Evolutionary conservation across 345 rosid species (phyloP).

Genomic region (Bretschneidera sinensis): DNA sequence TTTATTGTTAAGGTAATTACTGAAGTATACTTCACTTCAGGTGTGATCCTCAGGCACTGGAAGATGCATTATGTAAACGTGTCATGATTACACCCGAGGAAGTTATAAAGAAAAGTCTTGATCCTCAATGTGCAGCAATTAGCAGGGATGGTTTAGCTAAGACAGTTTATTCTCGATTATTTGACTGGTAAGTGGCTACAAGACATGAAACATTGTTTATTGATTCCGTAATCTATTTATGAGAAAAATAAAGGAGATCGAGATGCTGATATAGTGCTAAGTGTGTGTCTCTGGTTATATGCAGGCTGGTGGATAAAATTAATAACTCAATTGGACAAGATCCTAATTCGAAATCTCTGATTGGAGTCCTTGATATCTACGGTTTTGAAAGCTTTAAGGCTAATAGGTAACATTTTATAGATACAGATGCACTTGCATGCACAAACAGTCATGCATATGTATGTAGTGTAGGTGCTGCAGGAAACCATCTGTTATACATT

Average conservation of each 20-base stretch:
- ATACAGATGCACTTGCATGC: background rate
- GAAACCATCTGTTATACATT: background rate
- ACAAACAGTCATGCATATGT: background rate
- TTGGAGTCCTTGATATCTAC: slow-evolving; percentile 89
- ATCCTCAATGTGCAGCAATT: slow-evolving; percentile 77
- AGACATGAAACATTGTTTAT: background rate
- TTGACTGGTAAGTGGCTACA: slow-evolving; percentile 63
- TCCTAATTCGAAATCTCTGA: slow-evolving; percentile 68
- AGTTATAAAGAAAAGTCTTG: slow-evolving; percentile 84
- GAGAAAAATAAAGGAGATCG: slow-evolving; percentile 5
- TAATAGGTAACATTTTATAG: slow-evolving; percentile 48
- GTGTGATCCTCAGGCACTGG: slow-evolving; percentile 70
- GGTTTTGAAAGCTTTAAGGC: slow-evolving; percentile 96
- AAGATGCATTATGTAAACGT: slow-evolving; percentile 94
- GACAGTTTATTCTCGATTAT: slow-evolving; percentile 80
- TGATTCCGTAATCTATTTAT: background rate
- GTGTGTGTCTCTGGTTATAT: slow-evolving; percentile 14
- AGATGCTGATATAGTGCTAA: background rate
- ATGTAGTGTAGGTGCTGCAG: background rate
- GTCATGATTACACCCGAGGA: slow-evolving; percentile 98
- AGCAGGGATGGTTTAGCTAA: slow-evolving; percentile 94
- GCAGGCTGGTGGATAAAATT: slow-evolving; percentile 86
- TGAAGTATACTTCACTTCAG: slow-evolving; percentile 30
- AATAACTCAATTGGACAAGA: slow-evolving; percentile 91
- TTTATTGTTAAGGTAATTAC: background rate